Percentiles rank a stretch among this genome's conserved stretches.
Conservation (phyloP, 306 rosid species). For the Malus sylvestris region DNA sequence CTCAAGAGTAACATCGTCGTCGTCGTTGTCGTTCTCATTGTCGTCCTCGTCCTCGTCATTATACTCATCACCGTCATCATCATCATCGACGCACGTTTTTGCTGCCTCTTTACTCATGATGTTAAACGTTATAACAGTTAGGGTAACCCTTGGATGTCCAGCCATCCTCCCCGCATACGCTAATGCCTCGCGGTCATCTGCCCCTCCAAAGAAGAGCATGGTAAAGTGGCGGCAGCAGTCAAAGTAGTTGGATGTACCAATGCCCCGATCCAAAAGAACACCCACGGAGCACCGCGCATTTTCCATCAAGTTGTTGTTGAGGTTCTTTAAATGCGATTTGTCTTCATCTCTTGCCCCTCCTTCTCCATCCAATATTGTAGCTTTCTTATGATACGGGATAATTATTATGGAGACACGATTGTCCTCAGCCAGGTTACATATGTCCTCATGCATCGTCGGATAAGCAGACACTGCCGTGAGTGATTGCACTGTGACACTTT, state of each 20-base stretch:
- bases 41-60: too few species aligned
- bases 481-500: slow-evolving; percentile 15
- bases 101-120: slow-evolving; percentile 6
- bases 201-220: slow-evolving; percentile 37
- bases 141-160: slow-evolving; percentile 14
- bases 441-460: slow-evolving; percentile 29
- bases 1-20: not conserved
- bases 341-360: not conserved
- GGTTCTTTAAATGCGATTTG: not conserved
- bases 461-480: slow-evolving; percentile 42
- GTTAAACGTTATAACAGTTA: slow-evolving; percentile 33
- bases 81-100: not conserved
- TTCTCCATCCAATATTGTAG: slow-evolving; percentile 14
- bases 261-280: slow-evolving; percentile 33
- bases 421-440: slow-evolving; percentile 41
- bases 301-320: slow-evolving; percentile 22
- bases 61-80: not conserved
- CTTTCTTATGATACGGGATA: slow-evolving; percentile 31
- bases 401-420: slow-evolving; percentile 23
- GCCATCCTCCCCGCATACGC: slow-evolving; percentile 52
- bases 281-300: slow-evolving; percentile 31
- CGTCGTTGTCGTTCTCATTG: not conserved
- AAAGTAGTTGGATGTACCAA: not conserved
- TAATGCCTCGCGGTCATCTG: slow-evolving; percentile 66
- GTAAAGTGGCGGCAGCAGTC: slow-evolving; percentile 12